Conservation (phyloP, 306 rosid species). For the Pyrus communis region DNA sequence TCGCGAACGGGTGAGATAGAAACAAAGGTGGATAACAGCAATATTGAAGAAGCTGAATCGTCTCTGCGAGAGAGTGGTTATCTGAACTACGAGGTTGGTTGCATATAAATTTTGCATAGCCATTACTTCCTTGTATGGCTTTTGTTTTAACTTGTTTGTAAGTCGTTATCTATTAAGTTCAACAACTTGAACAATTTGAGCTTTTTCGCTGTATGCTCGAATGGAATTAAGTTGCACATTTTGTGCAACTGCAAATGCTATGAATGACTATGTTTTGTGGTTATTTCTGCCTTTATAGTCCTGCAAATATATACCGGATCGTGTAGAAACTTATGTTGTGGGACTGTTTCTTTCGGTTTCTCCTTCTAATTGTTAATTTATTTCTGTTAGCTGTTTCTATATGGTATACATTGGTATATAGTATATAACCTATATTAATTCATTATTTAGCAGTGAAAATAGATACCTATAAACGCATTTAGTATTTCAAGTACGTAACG, state of each 20-base stretch:
- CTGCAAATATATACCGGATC: neutral
- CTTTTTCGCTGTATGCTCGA: neutral
- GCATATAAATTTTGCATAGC: neutral
- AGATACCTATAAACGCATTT: neutral
- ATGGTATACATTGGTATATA: neutral
- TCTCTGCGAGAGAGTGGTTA: constrained; percentile 94
- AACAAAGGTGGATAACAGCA: constrained; percentile 57
- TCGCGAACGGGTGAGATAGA: constrained; percentile 71
- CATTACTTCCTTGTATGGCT: constrained; percentile 2
- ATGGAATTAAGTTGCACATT: neutral
- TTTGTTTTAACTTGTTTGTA: neutral
- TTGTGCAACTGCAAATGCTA: neutral
- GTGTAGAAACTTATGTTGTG: neutral
- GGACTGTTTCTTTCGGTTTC: neutral
- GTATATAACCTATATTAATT: neutral
- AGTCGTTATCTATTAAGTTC: neutral
- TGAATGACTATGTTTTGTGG: neutral
- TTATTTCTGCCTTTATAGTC: neutral
- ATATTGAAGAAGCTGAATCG: constrained; percentile 89
- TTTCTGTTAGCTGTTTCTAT: neutral
- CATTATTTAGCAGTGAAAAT: neutral
- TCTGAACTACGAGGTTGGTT: constrained; percentile 81
- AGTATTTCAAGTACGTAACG: neutral
- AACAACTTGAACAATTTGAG: neutral
- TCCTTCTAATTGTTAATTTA: neutral